phyloP scores from a whole-genome alignment of 23 red algal species.

The Gracilariopsis chorda region DNA sequence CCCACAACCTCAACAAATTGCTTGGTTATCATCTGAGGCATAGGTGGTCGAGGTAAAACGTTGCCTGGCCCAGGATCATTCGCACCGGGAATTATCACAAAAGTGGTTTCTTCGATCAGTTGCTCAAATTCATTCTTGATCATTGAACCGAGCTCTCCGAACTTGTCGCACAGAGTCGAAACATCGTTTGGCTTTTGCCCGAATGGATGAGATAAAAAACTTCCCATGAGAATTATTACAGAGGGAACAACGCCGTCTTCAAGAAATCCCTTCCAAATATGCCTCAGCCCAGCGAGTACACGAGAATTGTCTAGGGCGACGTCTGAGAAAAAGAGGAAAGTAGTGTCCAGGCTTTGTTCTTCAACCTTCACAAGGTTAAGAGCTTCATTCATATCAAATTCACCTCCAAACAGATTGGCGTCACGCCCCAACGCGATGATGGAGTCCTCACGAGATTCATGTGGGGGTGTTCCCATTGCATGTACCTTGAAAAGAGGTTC shows the following conservation, averaged over 20 bases:
- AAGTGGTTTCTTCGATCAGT: conserved; percentile 39
- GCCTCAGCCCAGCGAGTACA: conserved; percentile 45
- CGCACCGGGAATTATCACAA: conserved; percentile 79
- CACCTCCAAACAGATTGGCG: conserved; percentile 49
- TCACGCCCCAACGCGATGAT: conserved; percentile 36
- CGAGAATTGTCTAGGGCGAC: conserved; percentile 57
- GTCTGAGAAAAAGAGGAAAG: conserved; percentile 73
- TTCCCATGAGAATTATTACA: conserved; percentile 76
- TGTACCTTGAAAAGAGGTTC: conserved; percentile 43
- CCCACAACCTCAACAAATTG: conserved; percentile 51
- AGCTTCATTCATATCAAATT: conserved; percentile 16
- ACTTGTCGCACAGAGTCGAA: conserved; percentile 48
- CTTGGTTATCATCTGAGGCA: conserved; percentile 45
- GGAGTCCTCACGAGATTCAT: conserved; percentile 37
- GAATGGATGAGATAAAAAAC: conserved; percentile 72
- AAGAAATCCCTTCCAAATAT: conserved; percentile 60
- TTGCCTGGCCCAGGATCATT: conserved; percentile 70
- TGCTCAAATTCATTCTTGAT: conserved; percentile 40
- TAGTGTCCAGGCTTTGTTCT: conserved; percentile 28
- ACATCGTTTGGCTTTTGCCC: conserved; percentile 55
- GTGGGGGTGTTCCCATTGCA: conserved; percentile 71
- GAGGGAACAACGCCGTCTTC: conserved; percentile 42
- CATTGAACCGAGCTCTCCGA: conserved; percentile 63
- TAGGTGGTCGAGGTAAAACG: conserved; percentile 56
- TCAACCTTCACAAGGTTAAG: conserved; percentile 27